Evolutionary conservation across 2,329 filamentous ascomycete genomes (phyloP).

Genomic region (Apiospora arundinis): DNA sequence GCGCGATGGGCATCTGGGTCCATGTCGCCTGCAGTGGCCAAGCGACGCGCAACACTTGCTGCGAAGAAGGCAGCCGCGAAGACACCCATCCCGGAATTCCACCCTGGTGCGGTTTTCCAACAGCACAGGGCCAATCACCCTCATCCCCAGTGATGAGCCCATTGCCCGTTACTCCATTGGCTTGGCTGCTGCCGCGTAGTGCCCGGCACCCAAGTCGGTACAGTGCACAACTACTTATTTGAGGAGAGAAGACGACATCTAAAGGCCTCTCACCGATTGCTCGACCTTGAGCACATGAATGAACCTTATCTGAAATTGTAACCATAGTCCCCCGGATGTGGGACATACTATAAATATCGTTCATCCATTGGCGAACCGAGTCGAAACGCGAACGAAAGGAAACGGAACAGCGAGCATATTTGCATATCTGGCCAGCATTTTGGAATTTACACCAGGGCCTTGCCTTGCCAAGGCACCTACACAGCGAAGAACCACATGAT

Average conservation of each 20-base stretch:
- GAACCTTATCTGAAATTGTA: background rate
- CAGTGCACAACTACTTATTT: background rate
- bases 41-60: constrained; percentile 65
- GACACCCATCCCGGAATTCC: constrained; percentile 27
- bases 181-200: background rate
- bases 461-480: background rate
- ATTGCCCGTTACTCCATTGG: background rate
- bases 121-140: constrained; percentile 16
- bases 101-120: constrained; percentile 23
- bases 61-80: constrained; percentile 60
- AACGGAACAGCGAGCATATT: constrained; percentile 12
- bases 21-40: constrained; percentile 66
- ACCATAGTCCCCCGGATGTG: background rate
- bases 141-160: constrained; percentile 18
- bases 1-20: constrained; percentile 66
- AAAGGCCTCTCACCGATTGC: background rate
- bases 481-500: constrained; percentile 13
- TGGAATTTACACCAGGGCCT: background rate
- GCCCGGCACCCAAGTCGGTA: background rate
- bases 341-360: background rate
- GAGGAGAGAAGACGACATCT: background rate
- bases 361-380: background rate
- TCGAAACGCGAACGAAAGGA: background rate
- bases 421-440: constrained; percentile 9
- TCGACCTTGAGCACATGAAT: background rate